Conservation (phyloP, 116 monocot genomes). For the Posidonia oceanica region DNA sequence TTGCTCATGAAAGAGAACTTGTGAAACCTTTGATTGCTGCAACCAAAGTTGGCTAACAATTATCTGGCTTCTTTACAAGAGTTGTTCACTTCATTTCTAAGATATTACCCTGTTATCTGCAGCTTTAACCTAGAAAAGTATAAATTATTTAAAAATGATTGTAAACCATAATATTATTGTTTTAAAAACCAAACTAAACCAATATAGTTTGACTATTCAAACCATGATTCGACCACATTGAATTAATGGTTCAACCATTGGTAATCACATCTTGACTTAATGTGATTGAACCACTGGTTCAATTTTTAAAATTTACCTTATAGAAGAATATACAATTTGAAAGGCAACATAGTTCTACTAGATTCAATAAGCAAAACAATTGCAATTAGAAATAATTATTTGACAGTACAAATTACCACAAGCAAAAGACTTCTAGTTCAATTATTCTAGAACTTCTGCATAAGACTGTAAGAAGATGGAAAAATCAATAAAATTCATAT, state of each 20-base stretch:
- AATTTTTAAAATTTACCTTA: too few relatives aligned
- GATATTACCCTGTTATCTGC: conserved; percentile 78
- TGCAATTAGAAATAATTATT: not conserved
- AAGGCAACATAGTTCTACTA: too few relatives aligned
- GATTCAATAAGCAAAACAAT: too few relatives aligned
- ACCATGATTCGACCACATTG: too few relatives aligned
- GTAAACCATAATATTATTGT: not conserved
- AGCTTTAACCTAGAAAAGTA: conserved; percentile 50
- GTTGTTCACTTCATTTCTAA: conserved; percentile 19
- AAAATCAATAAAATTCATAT: not conserved
- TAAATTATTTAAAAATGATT: not conserved
- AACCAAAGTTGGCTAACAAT: too few relatives aligned
- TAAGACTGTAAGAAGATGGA: conserved; percentile 44
- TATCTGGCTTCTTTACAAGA: not conserved
- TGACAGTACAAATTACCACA: conserved; percentile 29
- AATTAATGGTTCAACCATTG: too few relatives aligned
- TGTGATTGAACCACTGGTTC: too few relatives aligned
- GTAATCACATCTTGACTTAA: too few relatives aligned
- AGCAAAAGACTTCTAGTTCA: conserved; percentile 83
- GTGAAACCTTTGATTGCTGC: too few relatives aligned
- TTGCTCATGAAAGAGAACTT: conserved; percentile 89
- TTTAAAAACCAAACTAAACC: not conserved
- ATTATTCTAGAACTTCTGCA: conserved; percentile 53
- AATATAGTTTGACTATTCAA: too few relatives aligned
- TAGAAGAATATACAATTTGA: too few relatives aligned